A percentile compares a stretch with the other conserved stretches of the same genome.
phyloP scores from a whole-genome alignment of 2,329 filamentous ascomycete species.

The Geosmithia putterillii region DNA sequence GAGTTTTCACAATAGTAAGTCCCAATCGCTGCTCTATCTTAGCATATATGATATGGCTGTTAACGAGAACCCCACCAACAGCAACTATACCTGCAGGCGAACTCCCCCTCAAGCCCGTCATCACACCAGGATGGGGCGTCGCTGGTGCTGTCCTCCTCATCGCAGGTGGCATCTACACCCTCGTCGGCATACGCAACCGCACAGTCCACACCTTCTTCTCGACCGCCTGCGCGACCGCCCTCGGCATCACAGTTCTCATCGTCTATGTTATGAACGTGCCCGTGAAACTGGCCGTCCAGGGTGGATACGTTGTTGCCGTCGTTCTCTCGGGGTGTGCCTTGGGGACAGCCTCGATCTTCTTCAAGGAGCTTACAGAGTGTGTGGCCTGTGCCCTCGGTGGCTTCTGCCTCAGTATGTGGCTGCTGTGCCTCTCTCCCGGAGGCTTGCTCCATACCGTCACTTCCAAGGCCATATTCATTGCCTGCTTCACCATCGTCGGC shows the following conservation, averaged over 20 bases:
- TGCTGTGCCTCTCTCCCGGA: constrained; percentile 64
- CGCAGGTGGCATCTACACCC: constrained; percentile 55
- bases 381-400: constrained; percentile 81
- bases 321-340: constrained; percentile 62
- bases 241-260: constrained; percentile 72
- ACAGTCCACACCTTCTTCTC: constrained; percentile 75
- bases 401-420: constrained; percentile 83
- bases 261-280: constrained; percentile 80
- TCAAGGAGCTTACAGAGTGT: constrained; percentile 69
- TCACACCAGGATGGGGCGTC: constrained; percentile 75
- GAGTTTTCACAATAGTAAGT: constrained; percentile 21
- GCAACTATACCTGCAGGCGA: constrained; percentile 26
- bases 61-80: neutral
- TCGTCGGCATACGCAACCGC: constrained; percentile 74
- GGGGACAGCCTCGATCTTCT: constrained; percentile 63
- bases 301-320: constrained; percentile 72
- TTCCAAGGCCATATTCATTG: constrained; percentile 64
- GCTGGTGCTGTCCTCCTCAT: constrained; percentile 65
- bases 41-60: neutral
- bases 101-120: constrained; percentile 58
- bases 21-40: neutral
- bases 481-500: constrained; percentile 51
- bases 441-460: constrained; percentile 54
- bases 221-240: constrained; percentile 56
- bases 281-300: constrained; percentile 64